Evolutionary conservation across 768 basidiomycete species (phyloP), one percentile per base, ranked within the genome.

Genomic region (Mycena latifolia): DNA sequence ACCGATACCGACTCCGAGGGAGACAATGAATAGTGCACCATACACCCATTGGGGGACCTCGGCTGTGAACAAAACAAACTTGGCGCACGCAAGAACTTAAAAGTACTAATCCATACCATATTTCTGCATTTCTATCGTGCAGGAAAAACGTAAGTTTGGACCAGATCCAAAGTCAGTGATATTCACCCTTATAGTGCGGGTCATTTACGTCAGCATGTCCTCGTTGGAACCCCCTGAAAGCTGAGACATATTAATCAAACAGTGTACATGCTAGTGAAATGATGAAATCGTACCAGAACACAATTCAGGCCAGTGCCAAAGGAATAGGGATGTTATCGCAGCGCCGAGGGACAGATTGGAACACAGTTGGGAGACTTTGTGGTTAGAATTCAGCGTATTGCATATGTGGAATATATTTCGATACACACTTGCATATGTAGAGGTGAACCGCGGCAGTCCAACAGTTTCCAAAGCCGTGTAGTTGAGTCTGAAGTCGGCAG

Each of bases 11-110:
- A 88, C 73, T 12, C 67, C 82, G 27, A 88, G 69, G 1, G 85
- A 85, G 8, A 77, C 71, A 18, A 85, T 14, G 69, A 88, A 85
- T 15, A 88, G 69, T 12, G 71, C 37, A 2, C 74, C 74, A 66
- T 88, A 88, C 72, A 81, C 86, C 83, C 82, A 87, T 67, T 84
- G 82, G 12, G 86, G 86, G 1, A 86, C 86, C 69, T 87, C 86
- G 17, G 75, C 70, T 73, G 39, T 17, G 3, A 35, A 51, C 29
- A n/a, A n/a, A n/a, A n/a, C 7, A 15, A 11, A 24, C 14, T 35
- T 18, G 45, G 25, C 15, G 2, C 5, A 22, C n/a, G 27, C 50
- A 33, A 8, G 35, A 11, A 17, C 9, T 22, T 35, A 11, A 22
- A 6, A 15, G 47, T 31, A n/a, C 29, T 43, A 52, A 1, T 48